Conservation (phyloP, 1,284 basidiomycete genomes). For the Cryptococcus wingfieldii region DNA sequence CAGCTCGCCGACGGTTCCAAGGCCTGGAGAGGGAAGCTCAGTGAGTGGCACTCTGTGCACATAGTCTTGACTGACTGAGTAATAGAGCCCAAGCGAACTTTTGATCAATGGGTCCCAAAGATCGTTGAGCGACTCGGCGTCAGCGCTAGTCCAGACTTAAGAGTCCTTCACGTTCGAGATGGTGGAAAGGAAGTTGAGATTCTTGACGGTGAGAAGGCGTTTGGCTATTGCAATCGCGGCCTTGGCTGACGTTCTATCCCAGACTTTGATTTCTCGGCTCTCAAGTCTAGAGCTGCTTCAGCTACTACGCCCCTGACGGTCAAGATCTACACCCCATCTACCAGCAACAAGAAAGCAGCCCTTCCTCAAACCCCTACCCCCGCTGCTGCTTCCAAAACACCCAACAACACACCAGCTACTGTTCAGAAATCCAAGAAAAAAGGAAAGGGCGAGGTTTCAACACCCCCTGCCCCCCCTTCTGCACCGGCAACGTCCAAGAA, state of each 20-base stretch:
- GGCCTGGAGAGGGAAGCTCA: constrained; percentile 2
- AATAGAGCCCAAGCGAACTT: constrained; percentile 2
- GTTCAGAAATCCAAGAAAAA: neutral
- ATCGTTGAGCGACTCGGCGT: constrained; percentile 6
- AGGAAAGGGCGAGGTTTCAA: neutral
- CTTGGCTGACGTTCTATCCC: neutral
- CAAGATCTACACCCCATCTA: constrained; percentile 15
- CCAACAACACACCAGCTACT: neutral
- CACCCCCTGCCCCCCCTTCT: neutral
- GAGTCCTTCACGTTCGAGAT: constrained; percentile 27
- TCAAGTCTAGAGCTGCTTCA: constrained; percentile 25
- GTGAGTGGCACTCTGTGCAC: constrained; percentile 4
- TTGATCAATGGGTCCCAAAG: constrained; percentile 3
- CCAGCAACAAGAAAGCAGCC: neutral
- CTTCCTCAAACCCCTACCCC: neutral
- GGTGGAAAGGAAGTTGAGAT: constrained; percentile 28
- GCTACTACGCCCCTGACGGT: neutral
- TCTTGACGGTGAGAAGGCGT: constrained; percentile 27
- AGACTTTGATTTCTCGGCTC: constrained; percentile 32
- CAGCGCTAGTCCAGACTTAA: constrained; percentile 5
- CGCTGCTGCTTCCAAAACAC: neutral
- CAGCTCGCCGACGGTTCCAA: constrained; percentile 10
- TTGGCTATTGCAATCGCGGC: neutral
- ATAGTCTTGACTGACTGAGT: neutral
- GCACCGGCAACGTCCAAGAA: neutral